These are phyloP conservation scores for Malus hybrid DNA, from an alignment of 331 rosid species.

Conservation along the genomic window DNA sequence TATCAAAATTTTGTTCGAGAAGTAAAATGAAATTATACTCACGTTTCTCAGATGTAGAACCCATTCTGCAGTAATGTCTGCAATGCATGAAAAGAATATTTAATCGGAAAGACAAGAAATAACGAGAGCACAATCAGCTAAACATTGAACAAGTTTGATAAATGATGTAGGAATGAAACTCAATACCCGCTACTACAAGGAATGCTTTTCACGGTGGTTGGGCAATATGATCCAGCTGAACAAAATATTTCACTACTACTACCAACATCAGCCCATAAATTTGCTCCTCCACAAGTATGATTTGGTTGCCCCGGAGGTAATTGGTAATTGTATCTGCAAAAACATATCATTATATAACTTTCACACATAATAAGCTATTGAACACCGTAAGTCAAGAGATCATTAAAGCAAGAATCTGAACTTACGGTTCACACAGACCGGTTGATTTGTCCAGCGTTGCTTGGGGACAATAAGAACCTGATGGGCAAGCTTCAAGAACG, in stretches of 20 bases:
- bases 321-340: conserved; percentile 77
- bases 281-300: conserved; percentile 97
- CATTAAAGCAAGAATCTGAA: conserved; percentile 13
- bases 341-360: conserved; percentile 5
- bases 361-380: background rate
- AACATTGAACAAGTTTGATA: background rate
- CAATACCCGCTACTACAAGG: conserved; percentile 77
- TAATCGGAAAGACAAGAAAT: conserved; percentile 4
- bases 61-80: conserved; percentile 93
- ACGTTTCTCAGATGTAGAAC: conserved; percentile 78
- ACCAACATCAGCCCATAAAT: conserved; percentile 76
- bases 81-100: conserved; percentile 16
- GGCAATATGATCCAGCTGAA: conserved; percentile 86
- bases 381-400: conserved; percentile 6
- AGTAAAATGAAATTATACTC: conserved; percentile 19
- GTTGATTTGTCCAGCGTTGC: conserved; percentile 65
- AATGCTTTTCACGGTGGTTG: conserved; percentile 50
- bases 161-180: conserved; percentile 10
- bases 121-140: background rate
- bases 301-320: conserved; percentile 70
- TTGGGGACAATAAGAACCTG: conserved; percentile 84
- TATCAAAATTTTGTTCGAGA: background rate
- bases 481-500: conserved; percentile 74
- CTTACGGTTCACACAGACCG: conserved; percentile 96
- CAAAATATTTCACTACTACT: conserved; percentile 71